Percentiles rank a stretch among this genome's conserved stretches.
phyloP scores from a whole-genome alignment of 2,329 filamentous ascomycete genomes.

The Penicillium sp. region DNA sequence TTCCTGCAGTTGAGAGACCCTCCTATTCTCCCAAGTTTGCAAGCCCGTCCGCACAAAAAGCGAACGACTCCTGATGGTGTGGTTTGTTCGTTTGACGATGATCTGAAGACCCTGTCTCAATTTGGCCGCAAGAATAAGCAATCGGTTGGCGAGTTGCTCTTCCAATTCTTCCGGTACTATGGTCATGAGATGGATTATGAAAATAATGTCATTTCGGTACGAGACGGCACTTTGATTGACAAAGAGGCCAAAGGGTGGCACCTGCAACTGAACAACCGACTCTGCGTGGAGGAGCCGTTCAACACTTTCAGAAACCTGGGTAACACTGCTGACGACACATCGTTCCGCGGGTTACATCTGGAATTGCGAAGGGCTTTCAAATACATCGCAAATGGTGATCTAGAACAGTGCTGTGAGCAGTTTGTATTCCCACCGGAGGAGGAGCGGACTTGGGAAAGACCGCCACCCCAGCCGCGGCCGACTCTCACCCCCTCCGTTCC shows the following conservation, averaged over 20 bases:
- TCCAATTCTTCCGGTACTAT: slow-evolving; percentile 93
- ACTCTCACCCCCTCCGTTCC: slow-evolving; percentile 46
- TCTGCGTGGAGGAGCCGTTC: slow-evolving; percentile 97
- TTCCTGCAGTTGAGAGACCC: slow-evolving; percentile 86
- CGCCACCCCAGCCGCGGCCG: slow-evolving; percentile 54
- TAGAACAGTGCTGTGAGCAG: slow-evolving; percentile 80
- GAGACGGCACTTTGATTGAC: slow-evolving; percentile 70
- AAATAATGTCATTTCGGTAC: slow-evolving; percentile 76
- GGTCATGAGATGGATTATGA: slow-evolving; percentile 91
- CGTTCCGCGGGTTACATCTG: slow-evolving; percentile 83
- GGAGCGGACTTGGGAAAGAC: slow-evolving; percentile 54
- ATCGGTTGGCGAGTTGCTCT: slow-evolving; percentile 78
- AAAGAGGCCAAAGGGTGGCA: slow-evolving; percentile 90
- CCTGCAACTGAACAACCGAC: slow-evolving; percentile 69
- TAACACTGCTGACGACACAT: slow-evolving; percentile 93
- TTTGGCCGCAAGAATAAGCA: slow-evolving; percentile 79
- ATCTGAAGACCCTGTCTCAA: slow-evolving; percentile 67
- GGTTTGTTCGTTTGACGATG: slow-evolving; percentile 78
- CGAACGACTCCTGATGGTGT: slow-evolving; percentile 61
- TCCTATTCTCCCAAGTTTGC: slow-evolving; percentile 79
- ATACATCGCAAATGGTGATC: slow-evolving; percentile 69
- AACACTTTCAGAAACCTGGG: slow-evolving; percentile 84
- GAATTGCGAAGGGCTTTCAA: slow-evolving; percentile 88
- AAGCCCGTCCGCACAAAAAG: slow-evolving; percentile 65
- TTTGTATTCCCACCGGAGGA: slow-evolving; percentile 86